A percentile compares a stretch with the other conserved stretches of the same genome.
These are phyloP conservation scores for Scedosporium minutisporum DNA, from an alignment of 2,329 filamentous ascomycete species.

Conservation along the genomic window DNA sequence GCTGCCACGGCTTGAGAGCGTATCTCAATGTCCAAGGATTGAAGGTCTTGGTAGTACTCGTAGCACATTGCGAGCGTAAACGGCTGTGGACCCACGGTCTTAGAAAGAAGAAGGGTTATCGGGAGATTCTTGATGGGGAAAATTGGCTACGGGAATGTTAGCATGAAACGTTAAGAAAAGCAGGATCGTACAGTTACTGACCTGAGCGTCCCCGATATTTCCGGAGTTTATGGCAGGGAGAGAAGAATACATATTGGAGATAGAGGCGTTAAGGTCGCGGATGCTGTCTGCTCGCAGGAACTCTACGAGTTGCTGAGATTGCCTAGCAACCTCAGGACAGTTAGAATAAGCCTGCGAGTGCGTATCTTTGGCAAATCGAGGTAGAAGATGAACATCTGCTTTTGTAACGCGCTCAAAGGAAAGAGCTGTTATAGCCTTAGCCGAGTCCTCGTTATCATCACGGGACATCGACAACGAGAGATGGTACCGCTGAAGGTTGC, in stretches of 20 bases:
- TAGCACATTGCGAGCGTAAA: constrained; percentile 44
- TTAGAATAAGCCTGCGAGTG: background rate
- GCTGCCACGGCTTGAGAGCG: constrained; percentile 31
- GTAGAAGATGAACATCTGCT: constrained; percentile 10
- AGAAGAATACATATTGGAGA: constrained; percentile 25
- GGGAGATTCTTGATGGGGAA: constrained; percentile 51
- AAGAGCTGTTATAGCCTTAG: constrained; percentile 3
- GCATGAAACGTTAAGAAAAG: background rate
- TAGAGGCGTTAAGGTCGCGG: constrained; percentile 13
- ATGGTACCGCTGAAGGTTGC: constrained; percentile 37
- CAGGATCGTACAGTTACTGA: constrained; percentile 22
- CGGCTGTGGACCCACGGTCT: constrained; percentile 20
- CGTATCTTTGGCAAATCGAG: constrained; percentile 8
- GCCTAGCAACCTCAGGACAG: background rate
- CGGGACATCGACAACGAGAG: constrained; percentile 11
- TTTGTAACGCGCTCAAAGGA: constrained; percentile 9
- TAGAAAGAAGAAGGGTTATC: constrained; percentile 33
- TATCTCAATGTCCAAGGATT: constrained; percentile 30
- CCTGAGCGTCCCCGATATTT: constrained; percentile 31
- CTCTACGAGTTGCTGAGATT: constrained; percentile 2
- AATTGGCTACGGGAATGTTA: constrained; percentile 32
- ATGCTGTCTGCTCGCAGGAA: constrained; percentile 4
- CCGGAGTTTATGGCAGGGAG: constrained; percentile 18
- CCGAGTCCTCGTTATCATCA: background rate
- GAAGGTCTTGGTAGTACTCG: constrained; percentile 38